Base-by-base conservation (phyloP, 2,329 filamentous ascomycete genomes). In the Salinomyces thailandicus region DNA sequence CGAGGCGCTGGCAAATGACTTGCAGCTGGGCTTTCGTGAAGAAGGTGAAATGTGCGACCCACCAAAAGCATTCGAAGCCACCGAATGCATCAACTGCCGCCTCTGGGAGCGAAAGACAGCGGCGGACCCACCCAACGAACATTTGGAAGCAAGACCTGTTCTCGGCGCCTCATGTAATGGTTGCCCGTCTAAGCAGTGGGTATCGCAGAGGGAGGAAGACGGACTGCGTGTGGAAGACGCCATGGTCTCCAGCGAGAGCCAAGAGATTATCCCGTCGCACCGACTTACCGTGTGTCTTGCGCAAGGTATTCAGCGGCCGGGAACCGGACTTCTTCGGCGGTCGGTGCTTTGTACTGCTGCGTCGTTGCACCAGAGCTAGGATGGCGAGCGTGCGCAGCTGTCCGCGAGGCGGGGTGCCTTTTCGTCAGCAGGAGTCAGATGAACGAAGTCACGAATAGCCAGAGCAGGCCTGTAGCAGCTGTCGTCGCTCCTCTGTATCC, bases 1-100 rank as follows among this genome's bases (percentile, higher is more conserved):
- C 52, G 52, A 34, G 35, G 36, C 29, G 36, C 42, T 38, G 50
- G 46, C 36, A 53, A 50, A 47, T 54, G 48, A 54, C 41, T 37
- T 47, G 50, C 47, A 39, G 31, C 14, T 9, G 17, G 15, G 20
- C 20, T 24, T 24, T 35, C 24, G 31, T 31, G 24, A 34, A 30
- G n/a, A n/a, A n/a, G n/a, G n/a, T n/a, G n/a, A n/a, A n/a, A n/a
- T n/a, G n/a, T n/a, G n/a, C 15, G 16, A 24, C 20, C 20, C 7
- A 24, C n/a, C 20, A 24, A 24, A 7, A 24, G 7, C n/a, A 24
- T 7, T 20, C 27, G 27, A 7, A 30, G 9, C 17, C 31, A 16
- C 19, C 31, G 11, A 16, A 12, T 33, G 31, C 31, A 33, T n/a
- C 12, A 12, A n/a, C n/a, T 9, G 31, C 31, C 31, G 19, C 22